Evolutionary conservation across 2,329 filamentous ascomycete species (phyloP).

Genomic region (Monilinia fructigena): DNA sequence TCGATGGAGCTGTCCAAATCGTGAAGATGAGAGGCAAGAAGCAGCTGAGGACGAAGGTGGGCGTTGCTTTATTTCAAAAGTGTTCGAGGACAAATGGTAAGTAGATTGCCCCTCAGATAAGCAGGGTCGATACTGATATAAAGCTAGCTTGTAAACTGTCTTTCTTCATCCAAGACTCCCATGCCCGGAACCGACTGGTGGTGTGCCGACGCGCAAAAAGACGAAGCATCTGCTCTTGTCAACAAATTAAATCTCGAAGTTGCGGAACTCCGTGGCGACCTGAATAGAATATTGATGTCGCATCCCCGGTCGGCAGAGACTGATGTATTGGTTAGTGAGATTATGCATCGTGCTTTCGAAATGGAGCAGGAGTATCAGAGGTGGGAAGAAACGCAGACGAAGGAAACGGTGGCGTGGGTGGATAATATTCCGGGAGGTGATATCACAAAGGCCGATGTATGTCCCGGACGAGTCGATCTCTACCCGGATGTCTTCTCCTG

Average conservation of each 20-base stretch:
- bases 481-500: conserved; percentile 59
- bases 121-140: neutral
- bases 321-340: conserved; percentile 50
- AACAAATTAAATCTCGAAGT: conserved; percentile 51
- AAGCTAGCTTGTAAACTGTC: conserved; percentile 54
- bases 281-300: conserved; percentile 50
- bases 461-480: conserved; percentile 58
- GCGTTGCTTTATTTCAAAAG: conserved; percentile 56
- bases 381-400: conserved; percentile 52
- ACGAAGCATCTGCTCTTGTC: conserved; percentile 48
- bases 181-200: conserved; percentile 59
- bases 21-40: conserved; percentile 57
- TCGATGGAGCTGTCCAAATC: conserved; percentile 62
- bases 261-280: conserved; percentile 55
- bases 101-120: conserved; percentile 26
- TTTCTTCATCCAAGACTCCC: conserved; percentile 53
- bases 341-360: conserved; percentile 52
- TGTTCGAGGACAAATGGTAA: conserved; percentile 60
- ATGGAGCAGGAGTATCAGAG: conserved; percentile 52
- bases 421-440: conserved; percentile 53
- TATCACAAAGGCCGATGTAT: conserved; percentile 55
- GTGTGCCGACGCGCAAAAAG: conserved; percentile 53
- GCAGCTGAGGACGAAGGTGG: conserved; percentile 53
- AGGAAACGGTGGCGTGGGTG: conserved; percentile 56
- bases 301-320: conserved; percentile 50